Percentiles rank a stretch among this genome's conserved stretches.
Evolutionary conservation across 1,284 basidiomycete genomes (phyloP).

Genomic region (Wallemia mellicola): DNA sequence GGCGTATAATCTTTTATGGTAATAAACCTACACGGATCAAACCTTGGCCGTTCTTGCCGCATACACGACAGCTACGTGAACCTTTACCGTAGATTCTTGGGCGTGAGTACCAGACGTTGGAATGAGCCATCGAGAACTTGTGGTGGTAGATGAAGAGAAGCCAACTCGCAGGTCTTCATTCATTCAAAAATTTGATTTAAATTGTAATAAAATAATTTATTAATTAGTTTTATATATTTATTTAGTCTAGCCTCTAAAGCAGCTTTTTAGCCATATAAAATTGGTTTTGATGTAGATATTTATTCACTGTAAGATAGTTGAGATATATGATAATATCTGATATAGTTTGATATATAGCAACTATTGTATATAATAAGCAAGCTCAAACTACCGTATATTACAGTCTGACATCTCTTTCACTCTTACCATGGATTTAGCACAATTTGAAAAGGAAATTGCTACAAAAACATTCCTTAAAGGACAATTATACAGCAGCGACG

Average conservation of each 20-base stretch:
- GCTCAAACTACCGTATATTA: too few species aligned
- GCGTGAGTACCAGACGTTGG: constrained; percentile 71
- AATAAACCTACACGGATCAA: background rate
- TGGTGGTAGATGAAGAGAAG: background rate
- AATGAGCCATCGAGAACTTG: constrained; percentile 44
- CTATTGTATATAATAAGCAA: background rate
- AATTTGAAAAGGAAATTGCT: background rate
- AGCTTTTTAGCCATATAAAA: too few species aligned
- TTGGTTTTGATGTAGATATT: too few species aligned
- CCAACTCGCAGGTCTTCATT: background rate
- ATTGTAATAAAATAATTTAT: background rate
- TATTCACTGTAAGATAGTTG: background rate
- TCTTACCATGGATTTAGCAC: background rate
- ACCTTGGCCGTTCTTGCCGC: background rate
- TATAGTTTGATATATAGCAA: background rate
- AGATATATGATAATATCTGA: background rate
- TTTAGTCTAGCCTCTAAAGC: too few species aligned
- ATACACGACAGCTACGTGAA: constrained; percentile 56
- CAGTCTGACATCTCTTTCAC: too few species aligned
- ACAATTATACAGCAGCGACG: background rate
- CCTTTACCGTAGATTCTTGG: constrained; percentile 88
- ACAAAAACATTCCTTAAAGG: background rate
- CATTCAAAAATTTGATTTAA: background rate
- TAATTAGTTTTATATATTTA: too few species aligned
- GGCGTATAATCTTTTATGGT: background rate